Evolutionary conservation across 1,284 basidiomycete genomes (phyloP).

Genomic region (Malassezia brasiliensis): DNA sequence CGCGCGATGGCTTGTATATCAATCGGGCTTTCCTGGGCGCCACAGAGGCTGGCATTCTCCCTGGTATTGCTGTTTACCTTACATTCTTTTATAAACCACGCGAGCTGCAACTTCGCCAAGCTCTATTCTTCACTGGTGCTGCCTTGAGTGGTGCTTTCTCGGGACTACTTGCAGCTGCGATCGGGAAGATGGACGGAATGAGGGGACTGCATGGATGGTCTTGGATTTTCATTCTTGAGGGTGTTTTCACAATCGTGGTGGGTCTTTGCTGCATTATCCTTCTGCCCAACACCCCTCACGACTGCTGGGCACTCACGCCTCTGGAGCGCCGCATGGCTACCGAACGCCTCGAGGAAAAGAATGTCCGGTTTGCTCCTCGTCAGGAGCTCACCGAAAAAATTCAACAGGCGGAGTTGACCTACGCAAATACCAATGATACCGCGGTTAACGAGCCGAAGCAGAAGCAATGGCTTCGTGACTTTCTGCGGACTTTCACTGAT

Average conservation of each 20-base stretch:
- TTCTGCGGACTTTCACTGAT: conserved; percentile 27
- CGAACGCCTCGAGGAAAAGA: conserved; percentile 17
- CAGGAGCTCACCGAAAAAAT: not conserved
- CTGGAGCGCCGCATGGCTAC: conserved; percentile 26
- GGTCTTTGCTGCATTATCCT: conserved; percentile 26
- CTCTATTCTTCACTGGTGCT: conserved; percentile 40
- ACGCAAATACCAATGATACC: not conserved
- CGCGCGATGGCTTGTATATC: conserved; percentile 31
- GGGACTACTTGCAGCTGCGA: conserved; percentile 36
- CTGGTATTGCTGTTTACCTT: conserved; percentile 33
- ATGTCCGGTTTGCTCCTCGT: not conserved
- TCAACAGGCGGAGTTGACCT: not conserved
- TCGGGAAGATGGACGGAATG: conserved; percentile 27
- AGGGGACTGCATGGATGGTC: conserved; percentile 25
- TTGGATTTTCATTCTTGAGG: conserved; percentile 42
- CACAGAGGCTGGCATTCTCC: conserved; percentile 31
- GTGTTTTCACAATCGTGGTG: conserved; percentile 32
- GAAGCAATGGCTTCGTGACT: conserved; percentile 21
- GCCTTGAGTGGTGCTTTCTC: conserved; percentile 35
- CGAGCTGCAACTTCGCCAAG: conserved; percentile 36
- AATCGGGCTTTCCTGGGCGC: conserved; percentile 36
- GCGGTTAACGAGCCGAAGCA: not conserved
- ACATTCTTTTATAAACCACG: conserved; percentile 40
- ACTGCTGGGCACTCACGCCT: conserved; percentile 28
- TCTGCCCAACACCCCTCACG: conserved; percentile 28